These are phyloP conservation scores for Priceomyces melissophilus DNA, from an alignment of 805 yeast genomes.

Conservation along the genomic window DNA sequence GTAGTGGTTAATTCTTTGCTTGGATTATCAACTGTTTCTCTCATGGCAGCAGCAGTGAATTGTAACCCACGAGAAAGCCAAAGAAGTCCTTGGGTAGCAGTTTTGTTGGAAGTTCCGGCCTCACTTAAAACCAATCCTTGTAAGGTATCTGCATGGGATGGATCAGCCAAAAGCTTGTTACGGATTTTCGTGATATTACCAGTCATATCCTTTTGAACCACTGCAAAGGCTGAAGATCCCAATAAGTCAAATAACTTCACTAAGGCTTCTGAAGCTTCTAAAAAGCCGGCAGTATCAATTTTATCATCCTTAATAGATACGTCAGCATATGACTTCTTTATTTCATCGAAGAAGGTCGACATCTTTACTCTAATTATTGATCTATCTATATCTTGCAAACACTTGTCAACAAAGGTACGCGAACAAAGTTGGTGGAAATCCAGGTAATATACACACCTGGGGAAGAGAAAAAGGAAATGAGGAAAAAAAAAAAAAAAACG, in stretches of 20 bases:
- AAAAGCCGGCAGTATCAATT: slow-evolving; percentile 69
- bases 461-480: too few species aligned
- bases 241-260: slow-evolving; percentile 79
- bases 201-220: slow-evolving; percentile 83
- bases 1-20: slow-evolving; percentile 65
- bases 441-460: too few species aligned
- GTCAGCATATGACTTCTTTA: slow-evolving; percentile 70
- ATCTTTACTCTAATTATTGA: slow-evolving; percentile 22
- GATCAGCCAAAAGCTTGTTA: slow-evolving; percentile 60
- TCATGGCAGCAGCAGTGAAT: slow-evolving; percentile 87
- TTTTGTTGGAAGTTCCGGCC: slow-evolving; percentile 60
- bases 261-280: slow-evolving; percentile 80
- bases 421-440: too few species aligned
- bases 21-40: slow-evolving; percentile 68
- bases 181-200: slow-evolving; percentile 81
- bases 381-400: too few species aligned
- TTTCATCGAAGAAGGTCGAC: slow-evolving; percentile 79
- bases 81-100: slow-evolving; percentile 85
- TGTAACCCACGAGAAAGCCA: slow-evolving; percentile 86
- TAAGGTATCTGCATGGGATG: slow-evolving; percentile 60
- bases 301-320: slow-evolving; percentile 62
- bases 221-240: slow-evolving; percentile 80
- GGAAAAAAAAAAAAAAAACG: too few species aligned
- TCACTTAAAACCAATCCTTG: slow-evolving; percentile 77
- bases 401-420: too few species aligned